Conservation (phyloP, 2,329 filamentous ascomycete species). For the Scedosporium apiospermum region DNA sequence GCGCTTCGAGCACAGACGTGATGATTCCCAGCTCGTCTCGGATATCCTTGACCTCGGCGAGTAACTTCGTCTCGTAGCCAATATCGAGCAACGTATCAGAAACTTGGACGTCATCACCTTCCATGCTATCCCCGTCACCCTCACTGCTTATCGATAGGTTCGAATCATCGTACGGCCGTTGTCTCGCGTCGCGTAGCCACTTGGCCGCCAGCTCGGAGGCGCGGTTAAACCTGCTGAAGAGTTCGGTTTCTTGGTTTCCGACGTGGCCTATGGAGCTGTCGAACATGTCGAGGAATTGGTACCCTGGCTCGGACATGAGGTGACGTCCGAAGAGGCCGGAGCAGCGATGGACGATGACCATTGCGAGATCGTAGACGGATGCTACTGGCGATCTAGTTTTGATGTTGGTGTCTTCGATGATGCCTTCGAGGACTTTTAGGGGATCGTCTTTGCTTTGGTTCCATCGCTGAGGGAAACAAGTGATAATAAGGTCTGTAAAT, state of each 20-base stretch:
- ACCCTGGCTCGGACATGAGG: constrained; percentile 22
- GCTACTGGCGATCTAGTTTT: constrained; percentile 9
- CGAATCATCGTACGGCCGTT: neutral
- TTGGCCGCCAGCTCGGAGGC: constrained; percentile 1
- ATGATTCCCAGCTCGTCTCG: constrained; percentile 39
- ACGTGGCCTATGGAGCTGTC: constrained; percentile 25
- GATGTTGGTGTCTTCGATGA: constrained; percentile 5
- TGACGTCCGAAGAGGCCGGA: constrained; percentile 27
- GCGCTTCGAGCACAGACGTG: constrained; percentile 21
- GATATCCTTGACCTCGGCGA: constrained; percentile 36
- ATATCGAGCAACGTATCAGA: constrained; percentile 25
- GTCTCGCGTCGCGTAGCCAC: neutral
- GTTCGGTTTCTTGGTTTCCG: constrained; percentile 3
- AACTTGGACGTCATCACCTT: neutral
- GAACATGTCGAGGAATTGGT: constrained; percentile 31
- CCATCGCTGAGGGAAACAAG: constrained; percentile 31
- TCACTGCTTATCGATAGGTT: neutral
- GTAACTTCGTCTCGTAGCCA: constrained; percentile 29
- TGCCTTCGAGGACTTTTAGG: constrained; percentile 6
- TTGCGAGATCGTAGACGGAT: constrained; percentile 20
- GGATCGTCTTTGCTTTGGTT: constrained; percentile 28
- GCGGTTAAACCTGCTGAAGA: constrained; percentile 5
- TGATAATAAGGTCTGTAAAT: constrained; percentile 19
- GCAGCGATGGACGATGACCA: constrained; percentile 21
- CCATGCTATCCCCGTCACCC: neutral